Percentiles rank a stretch among this genome's conserved stretches.
These are phyloP conservation scores for Choiromyces venosus DNA, from an alignment of 495 filamentous ascomycete genomes.

Conservation along the genomic window DNA sequence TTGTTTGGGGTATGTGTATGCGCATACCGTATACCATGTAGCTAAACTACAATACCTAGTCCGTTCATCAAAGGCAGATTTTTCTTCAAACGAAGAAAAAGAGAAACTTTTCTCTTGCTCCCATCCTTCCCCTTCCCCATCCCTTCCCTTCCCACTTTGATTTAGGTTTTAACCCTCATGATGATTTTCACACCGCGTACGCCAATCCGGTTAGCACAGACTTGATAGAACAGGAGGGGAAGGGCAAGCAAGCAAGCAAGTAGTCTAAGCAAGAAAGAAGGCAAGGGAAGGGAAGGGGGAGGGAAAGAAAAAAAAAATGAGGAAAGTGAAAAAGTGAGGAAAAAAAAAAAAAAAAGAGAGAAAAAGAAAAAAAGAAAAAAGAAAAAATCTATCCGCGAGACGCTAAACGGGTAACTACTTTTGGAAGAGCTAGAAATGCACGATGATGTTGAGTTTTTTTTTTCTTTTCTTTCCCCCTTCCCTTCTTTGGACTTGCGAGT, in stretches of 20 bases:
- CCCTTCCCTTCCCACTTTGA: background rate
- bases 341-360: background rate
- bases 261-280: background rate
- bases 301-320: background rate
- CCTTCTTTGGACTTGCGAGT: too few relatives aligned
- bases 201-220: background rate
- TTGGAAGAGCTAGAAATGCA: background rate
- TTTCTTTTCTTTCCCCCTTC: background rate
- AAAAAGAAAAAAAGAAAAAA: background rate
- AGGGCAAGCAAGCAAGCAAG: background rate
- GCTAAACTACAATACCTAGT: background rate
- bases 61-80: background rate
- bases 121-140: background rate
- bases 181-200: background rate
- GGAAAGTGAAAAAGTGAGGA: background rate
- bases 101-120: background rate
- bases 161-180: background rate
- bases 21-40: conserved; percentile 1
- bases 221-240: background rate
- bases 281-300: background rate
- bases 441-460: background rate
- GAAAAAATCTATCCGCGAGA: background rate
- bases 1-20: conserved; percentile 1
- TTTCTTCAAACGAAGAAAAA: background rate
- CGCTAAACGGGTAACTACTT: background rate